Conservation (phyloP, 352 stramenopile species). For the Phytophthora lateralis region DNA sequence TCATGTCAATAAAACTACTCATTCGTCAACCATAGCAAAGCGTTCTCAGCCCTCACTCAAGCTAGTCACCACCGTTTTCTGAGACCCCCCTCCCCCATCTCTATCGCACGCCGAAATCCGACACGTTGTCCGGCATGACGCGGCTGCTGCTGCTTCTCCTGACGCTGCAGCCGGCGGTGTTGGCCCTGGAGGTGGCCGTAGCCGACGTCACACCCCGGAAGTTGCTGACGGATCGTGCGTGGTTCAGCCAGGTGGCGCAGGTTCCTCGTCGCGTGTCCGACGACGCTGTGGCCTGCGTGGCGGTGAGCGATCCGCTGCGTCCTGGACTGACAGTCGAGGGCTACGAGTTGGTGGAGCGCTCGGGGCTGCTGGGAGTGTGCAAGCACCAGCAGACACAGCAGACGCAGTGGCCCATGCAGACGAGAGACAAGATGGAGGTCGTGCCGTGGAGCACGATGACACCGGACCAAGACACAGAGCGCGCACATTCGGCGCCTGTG, state of each 20-base stretch:
- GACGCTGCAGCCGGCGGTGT: constrained; percentile 5
- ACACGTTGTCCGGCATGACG: constrained; percentile 12
- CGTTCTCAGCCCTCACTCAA: not conserved
- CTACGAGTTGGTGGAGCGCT: constrained; percentile 78
- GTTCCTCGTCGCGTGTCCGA: constrained; percentile 29
- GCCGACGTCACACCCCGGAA: constrained; percentile 27
- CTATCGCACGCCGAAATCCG: constrained; percentile 8
- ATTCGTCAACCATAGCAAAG: constrained; percentile 20
- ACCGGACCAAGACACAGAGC: not conserved
- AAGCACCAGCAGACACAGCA: constrained; percentile 37
- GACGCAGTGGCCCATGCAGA: constrained; percentile 31
- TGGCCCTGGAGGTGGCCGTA: constrained; percentile 16
- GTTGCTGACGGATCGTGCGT: constrained; percentile 52
- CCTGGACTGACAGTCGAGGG: constrained; percentile 56
- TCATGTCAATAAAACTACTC: constrained; percentile 42
- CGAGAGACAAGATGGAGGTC: constrained; percentile 29
- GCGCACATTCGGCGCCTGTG: constrained; percentile 14
- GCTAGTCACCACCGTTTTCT: not conserved
- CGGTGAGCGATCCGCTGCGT: constrained; percentile 38
- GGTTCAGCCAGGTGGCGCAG: constrained; percentile 53
- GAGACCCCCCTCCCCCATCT: not conserved
- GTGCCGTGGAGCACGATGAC: constrained; percentile 17
- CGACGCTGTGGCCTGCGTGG: constrained; percentile 32
- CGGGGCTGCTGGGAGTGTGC: constrained; percentile 66
- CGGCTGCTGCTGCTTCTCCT: constrained; percentile 18